phyloP scores from a whole-genome alignment of 352 stramenopile species.

The Phytophthora chlamydospora region DNA sequence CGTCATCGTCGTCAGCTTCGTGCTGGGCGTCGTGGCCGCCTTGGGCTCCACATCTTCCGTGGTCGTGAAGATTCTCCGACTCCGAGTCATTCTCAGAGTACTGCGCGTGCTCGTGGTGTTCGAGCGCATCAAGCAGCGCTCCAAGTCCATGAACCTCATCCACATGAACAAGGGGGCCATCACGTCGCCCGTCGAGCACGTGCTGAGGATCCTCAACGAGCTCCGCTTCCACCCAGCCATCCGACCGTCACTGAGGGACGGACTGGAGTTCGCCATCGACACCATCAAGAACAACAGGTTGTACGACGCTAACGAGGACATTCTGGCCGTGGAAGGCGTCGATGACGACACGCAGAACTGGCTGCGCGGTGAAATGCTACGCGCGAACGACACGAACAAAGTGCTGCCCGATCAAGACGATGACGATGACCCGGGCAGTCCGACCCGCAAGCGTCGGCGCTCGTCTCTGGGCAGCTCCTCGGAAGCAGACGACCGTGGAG shows the following conservation, averaged over 20 bases:
- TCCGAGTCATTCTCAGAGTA: constrained; percentile 81
- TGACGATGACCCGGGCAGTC: constrained; percentile 25
- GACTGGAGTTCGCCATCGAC: constrained; percentile 85
- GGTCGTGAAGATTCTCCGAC: constrained; percentile 71
- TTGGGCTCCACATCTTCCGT: constrained; percentile 59
- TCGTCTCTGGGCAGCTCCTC: constrained; percentile 31
- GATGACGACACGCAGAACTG: constrained; percentile 88
- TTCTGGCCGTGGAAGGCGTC: constrained; percentile 69
- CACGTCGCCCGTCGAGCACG: constrained; percentile 80
- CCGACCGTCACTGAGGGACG: constrained; percentile 49
- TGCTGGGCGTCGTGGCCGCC: constrained; percentile 70
- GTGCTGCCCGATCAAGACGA: constrained; percentile 56
- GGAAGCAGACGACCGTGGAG: constrained; percentile 15
- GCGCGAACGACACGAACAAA: constrained; percentile 70
- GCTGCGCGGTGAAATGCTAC: constrained; percentile 79
- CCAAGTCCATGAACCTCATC: constrained; percentile 73
- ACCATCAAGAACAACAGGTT: constrained; percentile 88
- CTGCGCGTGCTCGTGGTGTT: constrained; percentile 88
- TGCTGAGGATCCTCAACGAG: constrained; percentile 77
- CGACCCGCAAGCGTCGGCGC: constrained; percentile 21
- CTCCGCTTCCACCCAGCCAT: constrained; percentile 80
- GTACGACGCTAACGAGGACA: constrained; percentile 81
- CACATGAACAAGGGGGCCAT: constrained; percentile 67
- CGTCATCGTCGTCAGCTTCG: constrained; percentile 82
- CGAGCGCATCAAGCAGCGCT: constrained; percentile 84